These are phyloP conservation scores for Maudiozyma pseudohumilis DNA, from an alignment of 805 yeast genomes.

Conservation along the genomic window DNA sequence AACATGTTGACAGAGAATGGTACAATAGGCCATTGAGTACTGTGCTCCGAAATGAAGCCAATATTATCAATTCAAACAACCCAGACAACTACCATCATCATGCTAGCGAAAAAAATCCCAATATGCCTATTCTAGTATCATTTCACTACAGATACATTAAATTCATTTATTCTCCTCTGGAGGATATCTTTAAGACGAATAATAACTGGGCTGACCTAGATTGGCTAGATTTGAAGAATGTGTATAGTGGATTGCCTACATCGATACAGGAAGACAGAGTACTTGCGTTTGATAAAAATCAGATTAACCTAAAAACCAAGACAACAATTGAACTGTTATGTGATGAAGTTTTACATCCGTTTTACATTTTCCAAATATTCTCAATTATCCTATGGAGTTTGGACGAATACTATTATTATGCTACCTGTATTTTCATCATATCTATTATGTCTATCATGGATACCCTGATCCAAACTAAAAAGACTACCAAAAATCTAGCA, in stretches of 20 bases:
- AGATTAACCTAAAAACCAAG: constrained; percentile 68
- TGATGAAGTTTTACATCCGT: constrained; percentile 91
- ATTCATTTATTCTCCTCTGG: constrained; percentile 75
- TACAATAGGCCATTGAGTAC: constrained; percentile 67
- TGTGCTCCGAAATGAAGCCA: constrained; percentile 34
- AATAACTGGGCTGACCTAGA: constrained; percentile 75
- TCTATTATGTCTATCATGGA: constrained; percentile 72
- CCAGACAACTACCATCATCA: constrained; percentile 12
- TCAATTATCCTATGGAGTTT: constrained; percentile 86
- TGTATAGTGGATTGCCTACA: constrained; percentile 59
- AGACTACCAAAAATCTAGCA: constrained; percentile 60
- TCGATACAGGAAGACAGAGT: constrained; percentile 58
- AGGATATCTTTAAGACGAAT: constrained; percentile 76
- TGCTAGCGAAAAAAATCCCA: constrained; percentile 27
- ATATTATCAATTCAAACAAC: constrained; percentile 15
- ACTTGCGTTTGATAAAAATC: constrained; percentile 67
- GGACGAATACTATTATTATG: constrained; percentile 90
- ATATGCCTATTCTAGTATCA: constrained; percentile 56
- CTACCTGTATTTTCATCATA: constrained; percentile 80
- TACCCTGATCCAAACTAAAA: constrained; percentile 77
- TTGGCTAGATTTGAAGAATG: constrained; percentile 55
- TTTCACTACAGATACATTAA: constrained; percentile 78
- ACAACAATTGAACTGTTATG: constrained; percentile 52
- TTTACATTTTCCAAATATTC: constrained; percentile 88
- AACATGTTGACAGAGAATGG: constrained; percentile 45